Conservation (phyloP, 2,329 filamentous ascomycete species). For the Colletotrichum orbiculare region DNA sequence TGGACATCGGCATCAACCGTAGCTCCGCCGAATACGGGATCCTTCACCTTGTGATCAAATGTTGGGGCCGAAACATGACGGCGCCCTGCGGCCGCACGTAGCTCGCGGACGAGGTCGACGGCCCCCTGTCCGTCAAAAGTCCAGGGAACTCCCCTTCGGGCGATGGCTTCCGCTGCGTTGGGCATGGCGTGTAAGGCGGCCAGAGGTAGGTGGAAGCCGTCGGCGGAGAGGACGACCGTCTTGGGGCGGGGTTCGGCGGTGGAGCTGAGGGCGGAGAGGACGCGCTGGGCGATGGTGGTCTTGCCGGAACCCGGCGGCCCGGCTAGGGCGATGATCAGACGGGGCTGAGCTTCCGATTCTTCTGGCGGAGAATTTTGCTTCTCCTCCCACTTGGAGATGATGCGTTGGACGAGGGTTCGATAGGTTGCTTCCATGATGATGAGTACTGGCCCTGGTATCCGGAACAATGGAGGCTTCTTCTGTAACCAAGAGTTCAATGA, state of each 20-base stretch:
- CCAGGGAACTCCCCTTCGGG: conserved; percentile 45
- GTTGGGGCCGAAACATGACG: conserved; percentile 49
- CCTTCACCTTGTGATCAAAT: conserved; percentile 63
- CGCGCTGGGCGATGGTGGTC: conserved; percentile 41
- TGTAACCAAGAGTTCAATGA: too few species aligned
- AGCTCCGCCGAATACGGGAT: conserved; percentile 47
- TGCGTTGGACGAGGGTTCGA: conserved; percentile 38
- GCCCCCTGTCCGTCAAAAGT: conserved; percentile 45
- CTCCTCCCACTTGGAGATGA: conserved; percentile 39
- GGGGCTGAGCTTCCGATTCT: conserved; percentile 9
- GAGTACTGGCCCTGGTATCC: too few species aligned
- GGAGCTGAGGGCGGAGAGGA: conserved; percentile 35
- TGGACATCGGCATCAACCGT: conserved; percentile 19
- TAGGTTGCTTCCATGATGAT: conserved; percentile 42
- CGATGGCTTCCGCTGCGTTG: conserved; percentile 41
- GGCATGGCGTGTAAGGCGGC: conserved; percentile 38
- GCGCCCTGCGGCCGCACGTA: conserved; percentile 35
- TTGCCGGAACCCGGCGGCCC: conserved; percentile 48
- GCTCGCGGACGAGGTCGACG: conserved; percentile 38
- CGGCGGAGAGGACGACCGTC: conserved; percentile 33
- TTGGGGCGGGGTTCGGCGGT: conserved; percentile 18
- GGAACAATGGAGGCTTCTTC: background rate
- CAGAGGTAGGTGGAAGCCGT: conserved; percentile 46
- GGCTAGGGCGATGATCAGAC: conserved; percentile 45
- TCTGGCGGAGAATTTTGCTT: conserved; percentile 4